phyloP scores from a whole-genome alignment of 495 filamentous ascomycete species.

The Letharia lupina region DNA sequence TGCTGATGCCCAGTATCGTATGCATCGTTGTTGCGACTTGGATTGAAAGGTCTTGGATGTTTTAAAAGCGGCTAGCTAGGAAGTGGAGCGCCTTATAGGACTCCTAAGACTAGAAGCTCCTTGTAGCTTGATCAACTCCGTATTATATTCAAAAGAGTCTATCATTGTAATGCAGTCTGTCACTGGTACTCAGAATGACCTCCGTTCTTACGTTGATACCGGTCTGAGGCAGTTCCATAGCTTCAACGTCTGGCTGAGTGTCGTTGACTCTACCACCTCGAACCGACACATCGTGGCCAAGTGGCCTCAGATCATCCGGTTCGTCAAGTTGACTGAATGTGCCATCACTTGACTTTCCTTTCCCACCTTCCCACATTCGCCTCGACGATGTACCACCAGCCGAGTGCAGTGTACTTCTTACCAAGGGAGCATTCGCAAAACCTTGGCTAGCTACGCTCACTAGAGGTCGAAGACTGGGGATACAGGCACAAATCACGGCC shows the following conservation, averaged over 20 bases:
- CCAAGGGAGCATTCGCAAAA: conserved; percentile 24
- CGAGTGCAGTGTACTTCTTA: neutral
- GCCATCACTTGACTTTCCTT: neutral
- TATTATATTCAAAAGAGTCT: too few relatives aligned
- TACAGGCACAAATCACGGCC: conserved; percentile 49
- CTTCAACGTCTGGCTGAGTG: too few relatives aligned
- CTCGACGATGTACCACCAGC: neutral
- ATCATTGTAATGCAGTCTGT: too few relatives aligned
- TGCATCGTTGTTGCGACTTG: too few relatives aligned
- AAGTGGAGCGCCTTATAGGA: too few relatives aligned
- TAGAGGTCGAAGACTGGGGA: conserved; percentile 48
- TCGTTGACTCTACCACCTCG: conserved; percentile 1
- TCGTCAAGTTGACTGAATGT: conserved; percentile 18
- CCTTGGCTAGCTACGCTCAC: conserved; percentile 28
- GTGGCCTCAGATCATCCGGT: conserved; percentile 6
- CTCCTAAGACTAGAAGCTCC: too few relatives aligned
- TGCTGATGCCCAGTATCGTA: too few relatives aligned
- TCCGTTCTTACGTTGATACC: conserved; percentile 18
- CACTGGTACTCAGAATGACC: neutral
- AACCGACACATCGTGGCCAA: conserved; percentile 15
- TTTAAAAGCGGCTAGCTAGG: too few relatives aligned
- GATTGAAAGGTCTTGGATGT: too few relatives aligned
- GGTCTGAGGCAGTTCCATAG: neutral
- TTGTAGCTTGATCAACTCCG: too few relatives aligned
- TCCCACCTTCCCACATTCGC: conserved; percentile 3